These are phyloP conservation scores for Tricholoma sp. DNA, from an alignment of 768 basidiomycete genomes.

Conservation along the genomic window DNA sequence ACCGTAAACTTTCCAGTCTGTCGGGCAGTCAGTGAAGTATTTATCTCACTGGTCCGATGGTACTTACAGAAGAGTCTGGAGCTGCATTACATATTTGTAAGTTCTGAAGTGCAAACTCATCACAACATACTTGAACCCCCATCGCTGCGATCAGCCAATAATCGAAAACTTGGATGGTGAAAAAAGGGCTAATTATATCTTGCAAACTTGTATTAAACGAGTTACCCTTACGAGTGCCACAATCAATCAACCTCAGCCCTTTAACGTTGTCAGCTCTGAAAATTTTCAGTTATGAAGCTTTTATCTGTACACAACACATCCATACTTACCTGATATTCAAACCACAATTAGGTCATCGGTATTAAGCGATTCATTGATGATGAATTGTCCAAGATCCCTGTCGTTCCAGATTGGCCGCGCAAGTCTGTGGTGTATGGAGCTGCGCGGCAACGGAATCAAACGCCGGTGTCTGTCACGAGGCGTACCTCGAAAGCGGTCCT, in stretches of 20 bases:
- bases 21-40: slow-evolving; percentile 31
- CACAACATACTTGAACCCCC: background rate
- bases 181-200: background rate
- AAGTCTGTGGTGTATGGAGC: background rate
- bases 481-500: background rate
- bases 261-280: background rate
- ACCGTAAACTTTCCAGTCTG: slow-evolving; percentile 35
- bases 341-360: background rate
- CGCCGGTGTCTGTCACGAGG: background rate
- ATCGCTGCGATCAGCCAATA: background rate
- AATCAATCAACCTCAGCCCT: slow-evolving; percentile 24
- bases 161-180: background rate
- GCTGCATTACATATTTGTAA: background rate
- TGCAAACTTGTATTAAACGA: slow-evolving; percentile 15
- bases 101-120: background rate
- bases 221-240: slow-evolving; percentile 22
- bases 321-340: background rate
- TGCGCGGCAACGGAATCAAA: background rate
- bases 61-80: background rate
- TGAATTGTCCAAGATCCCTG: no score
- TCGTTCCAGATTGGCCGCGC: background rate
- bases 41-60: slow-evolving; percentile 21
- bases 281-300: background rate
- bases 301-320: background rate
- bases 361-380: background rate